Evolutionary conservation across 208 protist genomes (phyloP).

Genomic region (Acanthamoeba comandoni): DNA sequence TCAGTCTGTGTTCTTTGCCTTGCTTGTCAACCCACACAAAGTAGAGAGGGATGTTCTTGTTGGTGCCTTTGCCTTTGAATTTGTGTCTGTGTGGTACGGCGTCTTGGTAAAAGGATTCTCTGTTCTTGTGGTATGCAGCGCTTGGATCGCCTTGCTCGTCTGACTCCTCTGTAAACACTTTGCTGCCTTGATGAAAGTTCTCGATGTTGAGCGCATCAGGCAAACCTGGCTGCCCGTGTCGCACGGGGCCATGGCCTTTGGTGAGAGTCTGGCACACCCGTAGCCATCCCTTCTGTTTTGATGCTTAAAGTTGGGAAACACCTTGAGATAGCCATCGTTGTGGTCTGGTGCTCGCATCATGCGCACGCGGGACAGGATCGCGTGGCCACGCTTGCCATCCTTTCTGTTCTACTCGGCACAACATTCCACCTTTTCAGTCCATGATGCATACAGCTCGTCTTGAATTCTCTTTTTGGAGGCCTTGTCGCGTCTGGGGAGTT

Average conservation of each 20-base stretch:
- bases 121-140: background rate
- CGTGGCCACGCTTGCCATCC: background rate
- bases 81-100: conserved; percentile 76
- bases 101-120: conserved; percentile 68
- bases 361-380: conserved; percentile 19
- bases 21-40: conserved; percentile 75
- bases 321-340: conserved; percentile 54
- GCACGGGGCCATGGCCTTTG: conserved; percentile 72
- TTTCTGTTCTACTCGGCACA: background rate
- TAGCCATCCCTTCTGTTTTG: conserved; percentile 67
- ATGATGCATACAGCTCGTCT: background rate
- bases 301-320: conserved; percentile 79
- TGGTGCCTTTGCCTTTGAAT: conserved; percentile 13
- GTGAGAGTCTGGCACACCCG: conserved; percentile 68
- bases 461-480: background rate
- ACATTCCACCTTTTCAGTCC: conserved; percentile 30
- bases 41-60: conserved; percentile 67
- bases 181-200: conserved; percentile 79
- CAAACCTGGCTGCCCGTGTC: conserved; percentile 62
- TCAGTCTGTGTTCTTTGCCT: conserved; percentile 62
- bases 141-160: conserved; percentile 6
- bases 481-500: conserved; percentile 40
- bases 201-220: conserved; percentile 75
- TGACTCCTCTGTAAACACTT: conserved; percentile 49
- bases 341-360: conserved; percentile 74